Base-by-base conservation (phyloP, 1,284 basidiomycete species). In the Melampsora larici-populina region DNA sequence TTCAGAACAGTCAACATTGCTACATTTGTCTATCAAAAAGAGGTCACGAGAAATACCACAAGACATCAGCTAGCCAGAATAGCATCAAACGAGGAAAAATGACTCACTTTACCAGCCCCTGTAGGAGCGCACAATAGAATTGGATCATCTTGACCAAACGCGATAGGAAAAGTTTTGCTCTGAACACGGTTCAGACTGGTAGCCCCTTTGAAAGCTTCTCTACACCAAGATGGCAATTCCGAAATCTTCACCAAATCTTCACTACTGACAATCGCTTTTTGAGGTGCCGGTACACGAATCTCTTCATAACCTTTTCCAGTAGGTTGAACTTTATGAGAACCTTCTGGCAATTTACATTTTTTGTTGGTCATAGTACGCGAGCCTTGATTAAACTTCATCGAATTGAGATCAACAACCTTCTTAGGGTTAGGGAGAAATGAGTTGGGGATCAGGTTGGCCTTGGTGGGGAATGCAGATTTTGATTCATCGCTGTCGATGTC, bases 281-380 rank as follows among this genome's bases (percentile, higher is more conserved):
- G 94, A 2, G 95, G 95, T 1, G 93, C 91, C 0, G 96, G 96
- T 1, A 99, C 92, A 81, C 98, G 95, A 69, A 99, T 97, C 85
- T 99, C 97, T 84, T 99, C 97, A 84, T 94, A 99, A 0, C 96
- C 95, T 84, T 98, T 98, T 85, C 92, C 91, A 40, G 92, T 89
- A 43, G 95, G 91, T 48, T 46, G 76, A 31, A 77, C 75, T 86
- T 99, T 99, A 89, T 98, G 96, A 40, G 94, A 97, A 5, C 96
- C 97, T 69, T 97, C 93, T 0, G 96, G 97, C 6, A 99, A 89
- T 82, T 95, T 97, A 85, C 92, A 94, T 86, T 97, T 98, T 85
- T 98, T 97, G 86, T 97, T 97, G 26, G 94, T 93, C 92, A 98
- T 99, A 79, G 98, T 86, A 80, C 97, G 95, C 0, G 93, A 94